Evolutionary conservation across 2,329 filamentous ascomycete genomes (phyloP).

Genomic region (Stagonosporopsis vannaccii): DNA sequence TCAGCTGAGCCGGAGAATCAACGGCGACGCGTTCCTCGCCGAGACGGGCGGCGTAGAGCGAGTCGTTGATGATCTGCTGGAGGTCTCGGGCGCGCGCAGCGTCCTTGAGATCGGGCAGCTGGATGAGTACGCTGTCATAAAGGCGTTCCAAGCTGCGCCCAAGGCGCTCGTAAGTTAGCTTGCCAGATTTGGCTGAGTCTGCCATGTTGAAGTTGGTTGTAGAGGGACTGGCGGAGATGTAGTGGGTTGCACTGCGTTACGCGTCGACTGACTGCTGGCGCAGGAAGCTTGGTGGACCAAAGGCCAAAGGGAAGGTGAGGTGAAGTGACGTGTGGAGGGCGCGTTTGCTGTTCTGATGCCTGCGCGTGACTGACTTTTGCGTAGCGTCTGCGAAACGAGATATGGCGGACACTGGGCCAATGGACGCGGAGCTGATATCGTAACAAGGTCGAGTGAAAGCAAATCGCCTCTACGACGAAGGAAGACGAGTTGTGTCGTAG

Average conservation of each 20-base stretch:
- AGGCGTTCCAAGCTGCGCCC: background rate
- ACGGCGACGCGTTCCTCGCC: background rate
- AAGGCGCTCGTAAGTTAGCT: constrained; percentile 7
- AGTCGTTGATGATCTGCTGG: background rate
- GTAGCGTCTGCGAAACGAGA: background rate
- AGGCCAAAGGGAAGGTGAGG: background rate
- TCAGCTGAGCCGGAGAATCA: background rate
- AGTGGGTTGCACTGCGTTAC: background rate
- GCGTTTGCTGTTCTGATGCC: background rate
- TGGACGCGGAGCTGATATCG: no score
- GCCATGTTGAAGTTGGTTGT: background rate
- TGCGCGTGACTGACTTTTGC: constrained; percentile 2
- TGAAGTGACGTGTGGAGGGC: constrained; percentile 6
- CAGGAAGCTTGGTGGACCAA: constrained; percentile 2
- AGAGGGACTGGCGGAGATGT: background rate
- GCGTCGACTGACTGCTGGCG: constrained; percentile 1
- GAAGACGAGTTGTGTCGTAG: background rate
- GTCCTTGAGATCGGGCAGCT: constrained; percentile 5
- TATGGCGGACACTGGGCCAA: background rate
- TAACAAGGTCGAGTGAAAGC: background rate
- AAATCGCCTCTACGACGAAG: background rate
- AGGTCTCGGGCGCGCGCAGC: background rate
- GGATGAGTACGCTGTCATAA: background rate
- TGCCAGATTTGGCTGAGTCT: background rate
- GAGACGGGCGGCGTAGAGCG: constrained; percentile 1